A percentile compares a stretch with the other conserved stretches of the same genome.
These are phyloP conservation scores for Phytophthora megakarya DNA, from an alignment of 352 stramenopile species.

Conservation along the genomic window DNA sequence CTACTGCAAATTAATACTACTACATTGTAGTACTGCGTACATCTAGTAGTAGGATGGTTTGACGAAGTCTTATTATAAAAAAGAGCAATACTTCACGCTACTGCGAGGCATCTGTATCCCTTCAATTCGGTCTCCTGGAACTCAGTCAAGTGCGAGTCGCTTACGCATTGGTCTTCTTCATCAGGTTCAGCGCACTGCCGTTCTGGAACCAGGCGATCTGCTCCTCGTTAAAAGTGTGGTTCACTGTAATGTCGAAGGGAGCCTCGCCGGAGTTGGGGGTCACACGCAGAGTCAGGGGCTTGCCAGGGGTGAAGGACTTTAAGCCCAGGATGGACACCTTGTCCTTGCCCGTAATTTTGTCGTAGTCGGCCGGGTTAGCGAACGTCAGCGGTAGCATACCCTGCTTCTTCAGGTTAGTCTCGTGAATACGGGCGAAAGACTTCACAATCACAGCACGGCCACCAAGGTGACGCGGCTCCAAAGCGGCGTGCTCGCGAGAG, in stretches of 20 bases:
- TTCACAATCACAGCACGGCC: conserved; percentile 92
- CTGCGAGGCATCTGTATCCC: conserved; percentile 39
- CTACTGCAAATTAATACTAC: too few species aligned
- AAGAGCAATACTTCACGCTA: conserved; percentile 49
- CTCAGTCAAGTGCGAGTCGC: conserved; percentile 31
- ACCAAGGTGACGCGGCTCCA: conserved; percentile 92
- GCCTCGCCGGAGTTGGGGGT: conserved; percentile 59
- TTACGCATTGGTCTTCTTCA: conserved; percentile 91
- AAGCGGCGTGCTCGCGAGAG: conserved; percentile 91
- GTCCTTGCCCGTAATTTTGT: conserved; percentile 92
- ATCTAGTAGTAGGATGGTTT: too few species aligned
- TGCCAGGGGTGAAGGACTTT: conserved; percentile 82
- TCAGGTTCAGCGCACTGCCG: conserved; percentile 93
- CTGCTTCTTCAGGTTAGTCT: conserved; percentile 97
- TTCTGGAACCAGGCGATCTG: conserved; percentile 96
- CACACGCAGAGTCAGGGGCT: conserved; percentile 87
- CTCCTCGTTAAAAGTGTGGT: conserved; percentile 95
- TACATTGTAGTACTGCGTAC: too few species aligned
- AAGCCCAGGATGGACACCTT: conserved; percentile 92
- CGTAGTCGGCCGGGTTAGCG: conserved; percentile 92
- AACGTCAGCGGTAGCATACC: conserved; percentile 94
- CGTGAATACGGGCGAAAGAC: conserved; percentile 95
- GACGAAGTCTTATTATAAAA: conserved; percentile 51
- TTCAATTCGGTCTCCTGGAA: conserved; percentile 39
- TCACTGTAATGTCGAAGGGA: conserved; percentile 90